Evolutionary conservation across 202 grass and related monocot species (phyloP), one percentile per base, ranked within the genome.

Genomic region (Brachypodium distachyon): DNA sequence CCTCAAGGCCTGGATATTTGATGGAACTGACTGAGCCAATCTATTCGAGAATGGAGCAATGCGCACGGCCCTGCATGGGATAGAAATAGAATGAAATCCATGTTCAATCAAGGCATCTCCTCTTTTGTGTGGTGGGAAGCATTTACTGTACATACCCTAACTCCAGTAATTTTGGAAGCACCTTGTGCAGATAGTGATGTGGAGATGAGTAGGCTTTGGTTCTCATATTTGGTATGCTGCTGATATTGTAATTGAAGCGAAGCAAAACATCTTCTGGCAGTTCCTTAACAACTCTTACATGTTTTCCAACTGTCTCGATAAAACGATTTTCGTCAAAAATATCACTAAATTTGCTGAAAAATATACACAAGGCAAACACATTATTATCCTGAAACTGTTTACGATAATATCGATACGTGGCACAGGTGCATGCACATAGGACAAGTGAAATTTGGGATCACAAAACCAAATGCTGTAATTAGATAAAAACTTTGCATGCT

Each of bases 21-120:
- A 67, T 61, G 89, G 57, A 71, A 92, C 91, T 48, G 91, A 90
- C 33, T 88, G 91, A 61, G 91, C 79, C 81, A 98, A 84, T 82
- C 95, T 92, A 54, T 98, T 94, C 46, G 89, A 98, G 90, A 98
- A 98, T 56, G 95, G 95, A 21, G 95, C 95, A 9, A 98, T 94
- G 28, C 95, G 87, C 44, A 94, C 89, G 78, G 67, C 91, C 82
- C 95, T 98, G 87, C 79, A 86, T 34, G 19, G 10, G 73, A 72
- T 18, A 82, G 57, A 77, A 54, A 77, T 51, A 58, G 58, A 87
- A 78, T 82, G 22, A 79, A 82, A 58, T 25, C 44, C 12, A 49
- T 51, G 40, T 26, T 82, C 61, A 53, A 87, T 49, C 29, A 49
- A 78, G 49, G 25, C 37, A 7, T 68, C 56, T 32, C 17, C 25